phyloP scores from a whole-genome alignment of 306 rosid genomes.

The Alnus glutinosa region DNA sequence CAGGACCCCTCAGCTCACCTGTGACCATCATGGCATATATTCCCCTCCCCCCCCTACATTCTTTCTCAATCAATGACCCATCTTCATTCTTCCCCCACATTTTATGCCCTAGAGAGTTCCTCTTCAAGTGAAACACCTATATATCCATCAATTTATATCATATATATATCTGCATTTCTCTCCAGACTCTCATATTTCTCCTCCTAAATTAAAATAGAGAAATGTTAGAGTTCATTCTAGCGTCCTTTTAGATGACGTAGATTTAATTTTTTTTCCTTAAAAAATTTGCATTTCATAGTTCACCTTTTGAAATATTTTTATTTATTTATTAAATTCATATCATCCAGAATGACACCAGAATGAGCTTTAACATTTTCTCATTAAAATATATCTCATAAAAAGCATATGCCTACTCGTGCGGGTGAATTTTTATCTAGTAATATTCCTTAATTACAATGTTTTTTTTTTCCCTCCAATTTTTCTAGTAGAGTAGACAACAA shows the following conservation, averaged over 20 bases:
- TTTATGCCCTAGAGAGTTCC: slow-evolving; percentile 46
- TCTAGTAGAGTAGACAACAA: not conserved
- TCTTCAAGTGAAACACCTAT: slow-evolving; percentile 39
- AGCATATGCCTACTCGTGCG: not conserved
- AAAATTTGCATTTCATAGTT: too few relatives aligned
- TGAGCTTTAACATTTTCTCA: too few relatives aligned
- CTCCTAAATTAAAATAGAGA: too few relatives aligned
- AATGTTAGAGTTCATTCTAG: too few relatives aligned
- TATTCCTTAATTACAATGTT: too few relatives aligned
- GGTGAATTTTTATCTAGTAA: not conserved
- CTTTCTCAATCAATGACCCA: slow-evolving; percentile 51
- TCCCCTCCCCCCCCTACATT: slow-evolving; percentile 17
- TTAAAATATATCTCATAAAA: slow-evolving; percentile 9
- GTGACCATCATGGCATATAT: slow-evolving; percentile 46
- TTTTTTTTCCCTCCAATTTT: not conserved
- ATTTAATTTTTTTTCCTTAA: too few relatives aligned
- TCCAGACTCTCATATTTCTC: slow-evolving; percentile 22
- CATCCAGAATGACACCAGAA: too few relatives aligned
- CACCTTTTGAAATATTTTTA: too few relatives aligned
- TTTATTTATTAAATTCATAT: too few relatives aligned
- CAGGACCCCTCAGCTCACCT: slow-evolving; percentile 40
- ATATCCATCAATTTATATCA: slow-evolving; percentile 28
- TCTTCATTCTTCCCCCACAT: slow-evolving; percentile 19
- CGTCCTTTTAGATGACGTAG: too few relatives aligned
- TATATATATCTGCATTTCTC: not conserved